Percentiles rank a stretch among this genome's conserved stretches.
Evolutionary conservation across 805 yeast species (phyloP).

Genomic region (Candida rishiriensis): DNA sequence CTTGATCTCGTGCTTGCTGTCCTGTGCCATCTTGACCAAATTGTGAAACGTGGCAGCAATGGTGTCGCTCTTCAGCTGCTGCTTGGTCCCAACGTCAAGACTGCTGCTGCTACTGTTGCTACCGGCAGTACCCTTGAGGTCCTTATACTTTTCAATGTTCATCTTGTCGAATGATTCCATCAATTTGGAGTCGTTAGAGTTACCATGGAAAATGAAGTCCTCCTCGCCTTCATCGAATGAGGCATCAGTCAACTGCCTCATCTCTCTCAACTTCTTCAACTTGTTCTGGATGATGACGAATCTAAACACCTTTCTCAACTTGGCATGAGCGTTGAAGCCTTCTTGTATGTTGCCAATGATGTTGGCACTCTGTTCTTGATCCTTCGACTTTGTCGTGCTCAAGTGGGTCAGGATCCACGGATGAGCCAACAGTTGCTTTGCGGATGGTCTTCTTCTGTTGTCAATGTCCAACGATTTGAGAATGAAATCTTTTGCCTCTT

Average conservation of each 20-base stretch:
- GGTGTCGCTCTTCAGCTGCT: slow-evolving; percentile 22
- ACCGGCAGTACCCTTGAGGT: background rate
- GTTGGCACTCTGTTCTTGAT: slow-evolving; percentile 38
- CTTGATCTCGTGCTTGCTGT: slow-evolving; percentile 26
- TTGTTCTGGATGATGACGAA: slow-evolving; percentile 77
- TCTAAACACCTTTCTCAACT: slow-evolving; percentile 82
- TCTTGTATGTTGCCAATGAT: slow-evolving; percentile 76
- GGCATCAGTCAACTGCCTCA: slow-evolving; percentile 52
- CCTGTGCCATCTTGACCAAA: slow-evolving; percentile 29
- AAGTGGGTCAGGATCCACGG: slow-evolving; percentile 65
- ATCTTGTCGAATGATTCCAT: slow-evolving; percentile 26
- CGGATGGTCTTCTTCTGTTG: slow-evolving; percentile 67
- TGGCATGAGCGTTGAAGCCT: slow-evolving; percentile 79
- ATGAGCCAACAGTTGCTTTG: slow-evolving; percentile 57
- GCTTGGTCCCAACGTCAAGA: background rate
- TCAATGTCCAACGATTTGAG: slow-evolving; percentile 63
- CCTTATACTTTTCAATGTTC: slow-evolving; percentile 3
- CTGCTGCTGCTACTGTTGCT: too few relatives aligned
- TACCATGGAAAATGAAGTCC: slow-evolving; percentile 28
- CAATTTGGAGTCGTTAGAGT: slow-evolving; percentile 39
- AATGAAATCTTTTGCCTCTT: slow-evolving; percentile 78
- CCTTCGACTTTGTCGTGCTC: slow-evolving; percentile 13
- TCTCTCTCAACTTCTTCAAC: slow-evolving; percentile 62
- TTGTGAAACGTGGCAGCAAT: slow-evolving; percentile 28
- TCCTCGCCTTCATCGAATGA: slow-evolving; percentile 29